Evolutionary conservation across 495 filamentous ascomycete species (phyloP), one percentile per base, ranked within the genome.

Genomic region (Penicillium pancosmium): DNA sequence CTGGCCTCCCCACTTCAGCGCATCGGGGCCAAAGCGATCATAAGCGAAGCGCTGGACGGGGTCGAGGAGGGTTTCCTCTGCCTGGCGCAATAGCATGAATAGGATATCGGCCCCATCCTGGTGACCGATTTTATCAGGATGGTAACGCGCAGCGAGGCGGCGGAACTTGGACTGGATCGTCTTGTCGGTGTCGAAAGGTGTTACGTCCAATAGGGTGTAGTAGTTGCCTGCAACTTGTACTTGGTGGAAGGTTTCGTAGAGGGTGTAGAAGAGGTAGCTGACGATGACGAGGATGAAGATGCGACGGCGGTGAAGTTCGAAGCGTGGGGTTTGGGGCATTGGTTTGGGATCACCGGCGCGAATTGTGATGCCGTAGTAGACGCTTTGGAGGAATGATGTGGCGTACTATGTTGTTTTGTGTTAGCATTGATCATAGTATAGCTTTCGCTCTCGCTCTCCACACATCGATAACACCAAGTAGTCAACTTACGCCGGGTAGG

Each of bases 321-420:
- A 91, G 63, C 84, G 83, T 0, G 87, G 82, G 2, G 85, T 84
- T 56, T 89, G 88, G 0, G 90, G 92, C 36, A 81, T 77, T 1
- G 94, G 94, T 43, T 85, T 87, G 19, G 87, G 89, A 59, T 95
- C 89, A 62, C 94, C 94, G 27, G 92, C 94, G 62, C 94, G 93
- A 65, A 96, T 93, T 16, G 91, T 90, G 61, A 98, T 78, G 68
- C 87, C 79, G 80, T 97, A 98, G 78, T 91, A 96, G 61, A 96
- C 71, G 48, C 79, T 82, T 64, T 97, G 91, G 11, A 91, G 62
- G 77, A 88, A 90, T 60, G 86, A 85, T 54, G 91, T 93, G 19
- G 85, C 88, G 67, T 95, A 83, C 89, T 93, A 54, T 31, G 27
- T 31, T 23, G 23, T 23, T 3, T 23, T 23, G 23, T 23, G 23